Evolutionary conservation across 257 asterid genomes (phyloP).

Genomic region (Rhazya stricta): DNA sequence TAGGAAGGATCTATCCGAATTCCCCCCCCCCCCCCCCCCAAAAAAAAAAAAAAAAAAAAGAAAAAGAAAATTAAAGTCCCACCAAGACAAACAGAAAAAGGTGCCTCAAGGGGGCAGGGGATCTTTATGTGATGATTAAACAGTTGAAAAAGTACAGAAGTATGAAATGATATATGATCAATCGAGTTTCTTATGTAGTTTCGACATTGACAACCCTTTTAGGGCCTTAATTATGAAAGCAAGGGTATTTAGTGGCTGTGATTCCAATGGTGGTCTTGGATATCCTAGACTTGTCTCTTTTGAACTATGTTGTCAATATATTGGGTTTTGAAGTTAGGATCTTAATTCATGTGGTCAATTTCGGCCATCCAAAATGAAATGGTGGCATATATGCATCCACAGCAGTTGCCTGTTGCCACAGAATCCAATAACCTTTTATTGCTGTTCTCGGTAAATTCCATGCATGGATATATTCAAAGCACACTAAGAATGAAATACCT

Average conservation of each 20-base stretch:
- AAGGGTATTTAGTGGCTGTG: not conserved
- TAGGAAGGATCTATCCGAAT: not conserved
- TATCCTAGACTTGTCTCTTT: not conserved
- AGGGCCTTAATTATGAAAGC: not conserved
- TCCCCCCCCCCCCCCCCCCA: not conserved
- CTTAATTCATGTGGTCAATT: not conserved
- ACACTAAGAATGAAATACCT: not conserved
- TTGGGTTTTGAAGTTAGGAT: not conserved
- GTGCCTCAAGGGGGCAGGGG: not conserved
- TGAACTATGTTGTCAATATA: not conserved
- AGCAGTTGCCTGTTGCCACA: not conserved
- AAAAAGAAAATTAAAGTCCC: too few relatives aligned
- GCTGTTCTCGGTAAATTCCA: not conserved
- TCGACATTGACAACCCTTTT: not conserved
- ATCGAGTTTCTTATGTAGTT: not conserved
- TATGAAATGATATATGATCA: not conserved
- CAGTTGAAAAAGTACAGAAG: not conserved
- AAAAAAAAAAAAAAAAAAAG: too few relatives aligned
- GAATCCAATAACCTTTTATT: not conserved
- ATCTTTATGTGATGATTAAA: too few relatives aligned
- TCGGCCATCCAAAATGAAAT: not conserved
- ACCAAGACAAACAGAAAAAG: not conserved
- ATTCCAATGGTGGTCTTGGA: not conserved
- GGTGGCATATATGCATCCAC: not conserved
- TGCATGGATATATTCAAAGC: not conserved